Conservation (phyloP, 306 rosid genomes). For the Boehmeria nivea region DNA sequence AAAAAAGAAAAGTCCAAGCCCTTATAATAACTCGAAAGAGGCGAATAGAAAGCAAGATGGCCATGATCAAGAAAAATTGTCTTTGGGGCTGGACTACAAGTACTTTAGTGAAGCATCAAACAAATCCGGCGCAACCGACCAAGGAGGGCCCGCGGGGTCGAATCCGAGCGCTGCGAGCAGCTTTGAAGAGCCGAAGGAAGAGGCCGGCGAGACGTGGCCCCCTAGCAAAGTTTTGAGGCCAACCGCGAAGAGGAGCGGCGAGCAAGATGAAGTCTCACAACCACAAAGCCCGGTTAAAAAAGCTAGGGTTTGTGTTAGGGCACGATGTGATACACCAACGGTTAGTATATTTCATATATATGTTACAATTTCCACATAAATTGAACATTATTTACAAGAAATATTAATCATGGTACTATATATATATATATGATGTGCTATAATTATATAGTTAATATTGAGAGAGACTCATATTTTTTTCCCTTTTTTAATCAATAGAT, state of each 20-base stretch:
- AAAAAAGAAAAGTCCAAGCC: slow-evolving; percentile 24
- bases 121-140: slow-evolving; percentile 29
- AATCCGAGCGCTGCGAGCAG: slow-evolving; percentile 45
- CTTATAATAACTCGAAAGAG: background rate
- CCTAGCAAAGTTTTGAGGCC: slow-evolving; percentile 37
- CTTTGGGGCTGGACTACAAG: slow-evolving; percentile 61
- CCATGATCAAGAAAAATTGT: slow-evolving; percentile 34
- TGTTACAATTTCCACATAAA: too few species aligned
- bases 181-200: slow-evolving; percentile 51
- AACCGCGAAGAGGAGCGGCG: slow-evolving; percentile 30
- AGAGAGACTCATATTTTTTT: background rate
- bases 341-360: slow-evolving; percentile 28
- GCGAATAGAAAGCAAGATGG: slow-evolving; percentile 11
- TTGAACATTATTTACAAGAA: too few species aligned
- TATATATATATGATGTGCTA: background rate
- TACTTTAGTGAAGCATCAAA: slow-evolving; percentile 42
- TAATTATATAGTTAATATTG: background rate
- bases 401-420: background rate
- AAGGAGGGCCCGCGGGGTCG: slow-evolving; percentile 20
- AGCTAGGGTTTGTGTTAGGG: slow-evolving; percentile 85
- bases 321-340: slow-evolving; percentile 80
- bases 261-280: slow-evolving; percentile 56
- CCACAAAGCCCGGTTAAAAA: slow-evolving; percentile 53
- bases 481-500: slow-evolving; percentile 32
- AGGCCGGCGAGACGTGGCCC: slow-evolving; percentile 45